Evolutionary conservation across 192 early-diverging fungal genomes (phyloP).

Genomic region (Chytriomyces sp.): DNA sequence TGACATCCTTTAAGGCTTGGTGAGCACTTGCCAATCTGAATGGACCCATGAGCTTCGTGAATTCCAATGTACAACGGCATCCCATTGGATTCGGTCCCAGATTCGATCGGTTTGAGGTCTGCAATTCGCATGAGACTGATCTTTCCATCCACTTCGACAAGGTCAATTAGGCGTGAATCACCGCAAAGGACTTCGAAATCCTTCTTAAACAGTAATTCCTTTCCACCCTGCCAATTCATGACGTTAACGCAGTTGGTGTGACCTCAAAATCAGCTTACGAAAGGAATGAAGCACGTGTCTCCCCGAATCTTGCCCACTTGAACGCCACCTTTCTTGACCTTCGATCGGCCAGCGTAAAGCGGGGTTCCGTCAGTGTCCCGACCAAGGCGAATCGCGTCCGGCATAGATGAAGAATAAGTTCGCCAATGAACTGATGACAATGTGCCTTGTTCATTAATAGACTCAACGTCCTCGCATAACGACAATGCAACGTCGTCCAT

Average conservation of each 20-base stretch:
- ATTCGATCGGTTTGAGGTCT: constrained; percentile 16
- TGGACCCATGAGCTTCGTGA: constrained; percentile 18
- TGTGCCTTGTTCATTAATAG: not conserved
- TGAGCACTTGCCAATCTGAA: constrained; percentile 25
- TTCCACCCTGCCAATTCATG: not conserved
- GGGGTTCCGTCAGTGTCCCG: constrained; percentile 17
- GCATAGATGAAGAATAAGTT: not conserved
- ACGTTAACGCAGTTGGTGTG: not conserved
- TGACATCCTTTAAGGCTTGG: constrained; percentile 13
- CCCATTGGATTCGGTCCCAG: constrained; percentile 12
- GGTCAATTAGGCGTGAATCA: constrained; percentile 4
- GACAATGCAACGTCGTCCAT: not conserved
- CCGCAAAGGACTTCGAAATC: constrained; percentile 27
- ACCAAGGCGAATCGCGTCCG: constrained; percentile 21
- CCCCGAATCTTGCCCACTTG: constrained; percentile 18
- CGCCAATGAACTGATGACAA: constrained; percentile 9
- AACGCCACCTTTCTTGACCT: constrained; percentile 13
- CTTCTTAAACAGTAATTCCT: not conserved
- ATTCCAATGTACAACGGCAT: constrained; percentile 24
- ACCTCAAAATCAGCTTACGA: not conserved
- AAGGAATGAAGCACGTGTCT: constrained; percentile 1
- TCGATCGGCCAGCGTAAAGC: constrained; percentile 17
- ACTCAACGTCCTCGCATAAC: not conserved
- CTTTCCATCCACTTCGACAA: constrained; percentile 14
- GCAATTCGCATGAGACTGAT: constrained; percentile 10